Evolutionary conservation across 495 filamentous ascomycete genomes (phyloP), one percentile per base, ranked within the genome.

Genomic region (Talaromyces trachyspermus): DNA sequence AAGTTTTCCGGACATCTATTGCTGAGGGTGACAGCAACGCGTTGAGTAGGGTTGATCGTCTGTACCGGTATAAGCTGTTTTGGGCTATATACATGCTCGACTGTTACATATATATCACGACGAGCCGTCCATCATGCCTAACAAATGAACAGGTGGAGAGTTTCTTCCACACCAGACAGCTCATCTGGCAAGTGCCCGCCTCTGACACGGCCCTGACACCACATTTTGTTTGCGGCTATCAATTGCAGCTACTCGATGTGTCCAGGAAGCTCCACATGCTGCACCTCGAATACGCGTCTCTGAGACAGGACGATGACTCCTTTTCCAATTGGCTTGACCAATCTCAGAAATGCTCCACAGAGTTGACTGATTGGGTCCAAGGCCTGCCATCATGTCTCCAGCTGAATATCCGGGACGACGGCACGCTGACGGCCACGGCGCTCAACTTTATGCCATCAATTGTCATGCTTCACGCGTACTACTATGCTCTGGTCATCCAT

Each of bases 61-160:
- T 38, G n/a, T 38, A 38, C 35, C 35, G 18, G 18, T 15, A 38
- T 3, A 38, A 20, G 35, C 35, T 38, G 35, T 38, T 38, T 38
- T 38, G 35, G 35, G 35, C 35, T 15, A 38, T 38, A 15, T 38
- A 38, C 18, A 38, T 15, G 14, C 18, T 38, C 14, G 35, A 38
- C 18, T 20, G 35, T 38, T 38, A 38, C 35, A 38, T 38, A 2
- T 17, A 15, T 20, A 38, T 38, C 15, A 38, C 35, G 14, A 38
- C 35, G 2, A 20, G 35, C 4, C 35, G 35, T 20, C 18, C 35
- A 38, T 38, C 35, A 20, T 15, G 18, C 35, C 18, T 38, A 38
- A 38, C 7, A 6, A 20, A 38, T 38, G 35, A 38, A 17, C 35
- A 20, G 4, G 9, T 38, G 14, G 18, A 38, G 0, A 15, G 18